Conservation (phyloP, 2,329 filamentous ascomycete species). For the Teratosphaeria viscida region DNA sequence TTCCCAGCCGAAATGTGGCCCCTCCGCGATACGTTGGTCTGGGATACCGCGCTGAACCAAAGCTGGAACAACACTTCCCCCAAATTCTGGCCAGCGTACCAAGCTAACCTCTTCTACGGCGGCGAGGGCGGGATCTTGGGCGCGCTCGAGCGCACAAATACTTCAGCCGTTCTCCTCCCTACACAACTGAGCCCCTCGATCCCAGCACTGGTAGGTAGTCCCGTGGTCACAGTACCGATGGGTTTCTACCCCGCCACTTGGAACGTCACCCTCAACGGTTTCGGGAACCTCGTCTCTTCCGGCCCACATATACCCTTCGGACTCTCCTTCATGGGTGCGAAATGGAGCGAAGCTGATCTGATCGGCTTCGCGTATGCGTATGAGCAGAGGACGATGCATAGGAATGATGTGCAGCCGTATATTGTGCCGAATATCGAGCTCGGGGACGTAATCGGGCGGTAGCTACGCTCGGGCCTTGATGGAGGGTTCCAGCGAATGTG, state of each 20-base stretch:
- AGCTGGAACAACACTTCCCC: slow-evolving; percentile 48
- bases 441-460: slow-evolving; percentile 28
- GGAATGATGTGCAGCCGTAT: slow-evolving; percentile 39
- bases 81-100: slow-evolving; percentile 48
- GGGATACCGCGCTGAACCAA: slow-evolving; percentile 43
- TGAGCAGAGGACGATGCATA: slow-evolving; percentile 49
- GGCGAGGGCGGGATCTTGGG: slow-evolving; percentile 52
- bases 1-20: slow-evolving; percentile 50
- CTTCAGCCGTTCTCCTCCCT: slow-evolving; percentile 54
- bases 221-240: slow-evolving; percentile 54
- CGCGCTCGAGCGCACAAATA: slow-evolving; percentile 44
- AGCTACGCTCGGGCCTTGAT: slow-evolving; percentile 3
- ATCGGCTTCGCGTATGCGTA: slow-evolving; percentile 59
- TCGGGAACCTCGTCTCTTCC: slow-evolving; percentile 42
- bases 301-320: slow-evolving; percentile 52
- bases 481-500: slow-evolving; percentile 1
- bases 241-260: slow-evolving; percentile 44
- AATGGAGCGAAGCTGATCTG: slow-evolving; percentile 51
- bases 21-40: slow-evolving; percentile 46
- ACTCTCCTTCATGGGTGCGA: slow-evolving; percentile 50
- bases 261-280: slow-evolving; percentile 33
- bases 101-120: slow-evolving; percentile 43
- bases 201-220: slow-evolving; percentile 48
- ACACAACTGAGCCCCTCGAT: slow-evolving; percentile 39
- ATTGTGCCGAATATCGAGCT: slow-evolving; percentile 41